Evolutionary conservation across 345 rosid genomes (phyloP), one percentile per base, ranked within the genome.

Genomic region (Kernera saxatilis): DNA sequence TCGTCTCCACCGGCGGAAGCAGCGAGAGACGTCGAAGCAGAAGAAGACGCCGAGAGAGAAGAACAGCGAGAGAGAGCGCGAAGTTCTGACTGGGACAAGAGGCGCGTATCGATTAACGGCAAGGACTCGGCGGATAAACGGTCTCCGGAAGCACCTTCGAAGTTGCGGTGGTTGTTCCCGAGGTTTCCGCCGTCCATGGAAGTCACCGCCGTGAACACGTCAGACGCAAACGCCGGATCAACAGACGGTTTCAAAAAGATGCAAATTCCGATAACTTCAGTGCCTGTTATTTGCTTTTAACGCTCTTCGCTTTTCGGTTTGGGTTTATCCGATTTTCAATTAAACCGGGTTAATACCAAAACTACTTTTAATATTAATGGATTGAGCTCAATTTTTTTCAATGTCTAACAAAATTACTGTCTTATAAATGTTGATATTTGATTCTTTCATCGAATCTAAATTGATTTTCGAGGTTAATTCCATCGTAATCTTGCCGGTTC

Each of bases 81-180:
- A 43, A 91, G 90, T 57, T 92, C 95, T 5, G 91, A 79, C 37
- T 83, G 89, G 43, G 89, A 78, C 56, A 86, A 82, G 23, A 87
- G 80, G 55, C 89, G 87, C 56, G 85, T 80, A 71, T 93, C 92
- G 37, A 90, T 72, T 40, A 84, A 30, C 29, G 95, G 88, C 33
- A 87, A 78, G 14, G 86, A 82, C 18, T 87, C 83, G 29, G 65
- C 41, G 18, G 61, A 54, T 51, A 78, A 30, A 41, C 36, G 71
- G 13, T 77, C 67, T 50, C n/a, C 54, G 3, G 60, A 39, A 32
- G 14, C 37, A 45, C 22, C 66, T 54, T 19, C 3, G 15, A 69
- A 17, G 70, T 54, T 36, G 26, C 19, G 67, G 49, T 71, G 52
- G 8, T 43, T 27, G 67, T 27, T 64, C 46, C 25, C 63, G 75